Evolutionary conservation across 2,329 filamentous ascomycete genomes (phyloP), one percentile per base, ranked within the genome.

Genomic region (Hortaea sp.): DNA sequence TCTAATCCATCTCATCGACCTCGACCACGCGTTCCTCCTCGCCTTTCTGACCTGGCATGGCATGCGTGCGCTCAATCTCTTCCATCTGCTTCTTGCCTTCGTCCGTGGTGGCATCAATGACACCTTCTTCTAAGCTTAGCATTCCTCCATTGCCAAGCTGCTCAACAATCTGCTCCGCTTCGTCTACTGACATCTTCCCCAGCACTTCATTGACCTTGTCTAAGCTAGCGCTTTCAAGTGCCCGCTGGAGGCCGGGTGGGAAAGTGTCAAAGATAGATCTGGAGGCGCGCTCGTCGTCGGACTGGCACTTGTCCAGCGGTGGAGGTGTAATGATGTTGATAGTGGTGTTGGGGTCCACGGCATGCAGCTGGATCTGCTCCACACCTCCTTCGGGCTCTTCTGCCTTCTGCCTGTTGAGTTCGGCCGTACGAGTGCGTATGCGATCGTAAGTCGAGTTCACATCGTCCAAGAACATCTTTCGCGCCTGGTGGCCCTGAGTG

Each of bases 331-430:
- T 85, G 64, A 98, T 95, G 50, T 85, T 83, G 3, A 90, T 95
- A 41, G 84, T 85, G 0, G 90, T 90, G 65, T 95, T 88, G 7
- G 59, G 35, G 94, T 83, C 45, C 70, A 98, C 89, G 10, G 92
- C 90, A 63, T 98, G 92, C 41, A 98, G 76, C 68, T 98, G 94
- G 56, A 98, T 98, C 67, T 95, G 90, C 70, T 98, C 92, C 13
- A 84, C 87, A 27, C 75, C 78, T 6, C 71, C 71, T 13, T 72
- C 72, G 5, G 70, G 73, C 39, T 74, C 57, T 11, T 72, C 74
- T 39, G 73, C 57, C n/a, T 72, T 67, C 56, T 84, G 74, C 52
- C 77, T 78, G 37, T 72, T 73, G 53, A 95, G 83, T 65, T 94
- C 86, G 5, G 76, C 74, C 1, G 85, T 81, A 41, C 92, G 81